These are phyloP conservation scores for Claviceps monticola DNA, from an alignment of 2,329 filamentous ascomycete species.

Conservation along the genomic window DNA sequence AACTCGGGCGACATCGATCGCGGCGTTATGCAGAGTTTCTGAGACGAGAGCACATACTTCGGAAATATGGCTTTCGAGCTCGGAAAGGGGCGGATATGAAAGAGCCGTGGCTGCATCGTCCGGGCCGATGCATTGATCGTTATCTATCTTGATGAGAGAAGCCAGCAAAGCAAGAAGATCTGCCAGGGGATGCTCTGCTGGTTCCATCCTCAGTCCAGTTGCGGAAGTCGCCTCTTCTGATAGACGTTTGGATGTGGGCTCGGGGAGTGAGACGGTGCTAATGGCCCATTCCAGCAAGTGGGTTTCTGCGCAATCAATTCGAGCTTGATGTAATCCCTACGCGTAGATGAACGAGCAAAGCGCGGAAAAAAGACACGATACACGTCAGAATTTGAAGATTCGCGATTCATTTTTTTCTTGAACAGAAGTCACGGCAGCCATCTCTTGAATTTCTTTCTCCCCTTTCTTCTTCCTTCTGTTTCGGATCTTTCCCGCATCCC, in stretches of 20 bases:
- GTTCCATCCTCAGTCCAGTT: not conserved
- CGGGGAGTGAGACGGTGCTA: conserved; percentile 25
- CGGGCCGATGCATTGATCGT: conserved; percentile 20
- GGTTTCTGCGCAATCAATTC: conserved; percentile 33
- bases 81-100: conserved; percentile 33
- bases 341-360: not conserved
- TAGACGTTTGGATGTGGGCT: conserved; percentile 6
- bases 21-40: conserved; percentile 32
- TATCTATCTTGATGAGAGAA: conserved; percentile 26
- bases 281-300: conserved; percentile 39
- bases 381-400: not conserved
- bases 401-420: not conserved
- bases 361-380: not conserved
- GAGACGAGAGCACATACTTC: conserved; percentile 34
- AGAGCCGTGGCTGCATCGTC: conserved; percentile 30
- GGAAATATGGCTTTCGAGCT: conserved; percentile 34
- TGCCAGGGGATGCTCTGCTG: conserved; percentile 29
- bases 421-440: not conserved
- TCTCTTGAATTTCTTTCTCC: not conserved
- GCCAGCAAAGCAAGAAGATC: conserved; percentile 43
- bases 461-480: not conserved
- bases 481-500: not conserved
- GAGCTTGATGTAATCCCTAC: conserved; percentile 36
- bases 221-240: not conserved
- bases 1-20: conserved; percentile 33